Evolutionary conservation across 768 basidiomycete species (phyloP).

Genomic region (Naganishia antarctica): DNA sequence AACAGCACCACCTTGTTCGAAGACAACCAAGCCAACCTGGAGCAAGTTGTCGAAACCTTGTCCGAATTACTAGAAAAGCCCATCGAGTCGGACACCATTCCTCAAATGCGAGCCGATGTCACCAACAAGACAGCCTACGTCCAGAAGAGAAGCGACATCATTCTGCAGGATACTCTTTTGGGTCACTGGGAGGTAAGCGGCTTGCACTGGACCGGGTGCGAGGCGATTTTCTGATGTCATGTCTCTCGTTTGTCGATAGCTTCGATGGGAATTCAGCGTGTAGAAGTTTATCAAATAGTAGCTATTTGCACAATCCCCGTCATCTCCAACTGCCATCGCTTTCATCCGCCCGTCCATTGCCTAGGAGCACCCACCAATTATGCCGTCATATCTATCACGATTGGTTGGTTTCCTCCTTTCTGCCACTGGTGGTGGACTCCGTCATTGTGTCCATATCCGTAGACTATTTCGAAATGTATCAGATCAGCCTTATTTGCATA

Average conservation of each 20-base stretch:
- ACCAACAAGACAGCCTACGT: constrained; percentile 96
- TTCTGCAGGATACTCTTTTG: constrained; percentile 86
- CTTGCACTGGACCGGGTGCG: neutral
- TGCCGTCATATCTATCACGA: too few relatives aligned
- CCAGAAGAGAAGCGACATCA: constrained; percentile 91
- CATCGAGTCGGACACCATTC: constrained; percentile 77
- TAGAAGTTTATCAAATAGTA: too few relatives aligned
- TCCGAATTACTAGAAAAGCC: constrained; percentile 89
- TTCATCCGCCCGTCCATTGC: too few relatives aligned
- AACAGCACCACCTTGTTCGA: constrained; percentile 95
- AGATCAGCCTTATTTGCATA: too few relatives aligned
- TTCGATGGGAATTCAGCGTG: constrained; percentile 28
- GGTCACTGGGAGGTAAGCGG: constrained; percentile 68
- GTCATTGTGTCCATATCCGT: constrained; percentile 9
- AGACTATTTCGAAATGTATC: neutral
- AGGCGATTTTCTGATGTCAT: constrained; percentile 3
- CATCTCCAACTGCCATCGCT: too few relatives aligned
- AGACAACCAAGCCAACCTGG: constrained; percentile 94
- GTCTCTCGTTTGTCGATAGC: neutral
- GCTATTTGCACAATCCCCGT: too few relatives aligned
- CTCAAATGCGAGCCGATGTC: constrained; percentile 77
- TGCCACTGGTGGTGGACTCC: too few relatives aligned
- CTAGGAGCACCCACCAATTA: too few relatives aligned
- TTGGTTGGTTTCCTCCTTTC: too few relatives aligned
- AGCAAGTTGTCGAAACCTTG: constrained; percentile 89